Percentiles rank a stretch among this genome's conserved stretches.
These are phyloP conservation scores for Aechmea fasciata DNA, from an alignment of 176 grass and related monocot species.

Conservation along the genomic window DNA sequence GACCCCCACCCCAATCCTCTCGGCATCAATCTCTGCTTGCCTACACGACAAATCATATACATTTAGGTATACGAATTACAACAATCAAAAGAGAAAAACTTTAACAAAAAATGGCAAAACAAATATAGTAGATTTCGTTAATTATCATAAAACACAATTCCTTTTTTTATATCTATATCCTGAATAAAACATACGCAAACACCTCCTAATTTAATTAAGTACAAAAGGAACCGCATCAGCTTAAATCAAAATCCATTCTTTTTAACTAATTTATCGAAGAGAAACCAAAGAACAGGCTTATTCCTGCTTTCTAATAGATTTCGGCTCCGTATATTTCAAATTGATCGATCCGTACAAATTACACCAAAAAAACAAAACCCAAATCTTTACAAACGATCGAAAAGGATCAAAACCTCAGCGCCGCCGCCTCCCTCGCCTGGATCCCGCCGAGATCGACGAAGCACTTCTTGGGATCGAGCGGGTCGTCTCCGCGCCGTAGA, in stretches of 20 bases:
- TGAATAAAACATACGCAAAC: too few species aligned
- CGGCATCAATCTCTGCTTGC: slow-evolving; percentile 85
- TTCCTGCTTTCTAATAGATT: too few species aligned
- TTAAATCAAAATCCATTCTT: neutral
- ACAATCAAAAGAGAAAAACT: too few species aligned
- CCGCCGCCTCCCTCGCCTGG: slow-evolving; percentile 77
- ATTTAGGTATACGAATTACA: neutral
- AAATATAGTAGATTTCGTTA: too few species aligned
- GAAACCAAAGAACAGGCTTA: neutral
- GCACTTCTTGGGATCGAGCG: slow-evolving; percentile 60
- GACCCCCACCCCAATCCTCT: slow-evolving; percentile 87
- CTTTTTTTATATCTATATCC: too few species aligned
- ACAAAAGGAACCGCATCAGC: neutral
- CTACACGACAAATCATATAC: slow-evolving; percentile 16
- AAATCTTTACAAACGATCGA: neutral
- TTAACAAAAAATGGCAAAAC: too few species aligned
- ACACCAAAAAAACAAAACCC: neutral
- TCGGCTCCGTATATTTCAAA: neutral
- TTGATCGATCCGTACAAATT: slow-evolving; percentile 9
- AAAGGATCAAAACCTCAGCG: slow-evolving; percentile 41
- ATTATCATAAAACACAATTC: too few species aligned
- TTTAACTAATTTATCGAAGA: neutral
- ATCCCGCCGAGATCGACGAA: slow-evolving; percentile 56
- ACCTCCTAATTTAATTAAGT: neutral
- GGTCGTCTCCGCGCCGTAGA: slow-evolving; percentile 51